Base-by-base conservation (phyloP, 1,284 basidiomycete species). In the Rhizopogon hawkerae region DNA sequence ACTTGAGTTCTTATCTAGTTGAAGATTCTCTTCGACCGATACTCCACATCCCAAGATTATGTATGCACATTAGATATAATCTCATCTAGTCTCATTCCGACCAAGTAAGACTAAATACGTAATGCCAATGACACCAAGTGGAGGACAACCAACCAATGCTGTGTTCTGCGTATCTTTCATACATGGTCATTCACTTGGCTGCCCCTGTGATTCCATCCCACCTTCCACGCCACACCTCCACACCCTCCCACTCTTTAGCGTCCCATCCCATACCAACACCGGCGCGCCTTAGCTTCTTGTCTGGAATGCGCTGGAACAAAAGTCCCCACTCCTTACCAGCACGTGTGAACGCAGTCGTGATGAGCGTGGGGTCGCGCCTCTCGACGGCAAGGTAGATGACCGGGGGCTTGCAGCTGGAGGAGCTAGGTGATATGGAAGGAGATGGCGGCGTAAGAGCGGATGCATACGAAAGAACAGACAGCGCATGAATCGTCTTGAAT, bases 361-460 rank as follows among this genome's bases (percentile, higher is more conserved):
- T 74, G 33, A 92, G 66, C 0, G 56, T 60, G 0, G 89, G 77
- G 63, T 93, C 92, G 5, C 90, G 78, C 9, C 82, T 73, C 65
- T 93, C 91, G 24, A 94, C 68, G 38, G 81, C 87, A 24, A 93
- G 61, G 57, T 83, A 79, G n/a, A 88, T 65, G 0, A 73, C 67
- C 1, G 81, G 77, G 16, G 63, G 67, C 24, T 55, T 57, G 14
- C 51, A 41, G 5, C 34, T 35, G 44, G 65, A 48, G 44, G 49
- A 43, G 42, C 14, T 35, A n/a, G 13, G 11, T 14, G 29, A 43
- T 43, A 5, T 18, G 16, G 13, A 16, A 35, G 3, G 46, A 14
- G 29, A 33, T 43, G 16, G 29, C 18, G 35, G 23, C 7, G 37
- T 21, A 21, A 35, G 16, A 18, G 21, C 56, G 51, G 57, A 51